Percentiles rank a stretch among this genome's conserved stretches.
phyloP scores from a whole-genome alignment of 129 eudicot genomes.

The Chrysanthemum seticuspe region DNA sequence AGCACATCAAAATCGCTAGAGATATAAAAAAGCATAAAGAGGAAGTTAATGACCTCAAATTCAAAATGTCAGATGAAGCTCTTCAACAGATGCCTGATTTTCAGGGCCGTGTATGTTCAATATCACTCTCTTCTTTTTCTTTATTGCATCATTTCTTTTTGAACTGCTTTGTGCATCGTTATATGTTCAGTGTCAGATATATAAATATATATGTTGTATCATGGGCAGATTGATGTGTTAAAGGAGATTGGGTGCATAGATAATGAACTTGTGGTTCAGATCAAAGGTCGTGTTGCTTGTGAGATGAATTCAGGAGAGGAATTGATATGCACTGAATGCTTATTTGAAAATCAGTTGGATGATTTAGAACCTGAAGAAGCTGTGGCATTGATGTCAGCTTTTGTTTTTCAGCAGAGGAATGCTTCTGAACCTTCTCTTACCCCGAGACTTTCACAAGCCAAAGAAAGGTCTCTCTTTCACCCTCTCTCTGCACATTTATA shows the following conservation, averaged over 20 bases:
- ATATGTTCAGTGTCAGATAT: background rate
- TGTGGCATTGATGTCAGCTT: conserved; percentile 95
- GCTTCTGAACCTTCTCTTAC: conserved; percentile 94
- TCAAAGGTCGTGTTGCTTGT: conserved; percentile 99
- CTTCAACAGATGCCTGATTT: conserved; percentile 98
- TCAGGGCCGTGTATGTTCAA: conserved; percentile 95
- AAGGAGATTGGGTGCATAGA: conserved; percentile 93
- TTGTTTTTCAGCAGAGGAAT: conserved; percentile 96
- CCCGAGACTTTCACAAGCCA: conserved; percentile 78
- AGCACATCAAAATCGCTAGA: conserved; percentile 68
- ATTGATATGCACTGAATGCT: conserved; percentile 95
- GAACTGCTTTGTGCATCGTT: background rate
- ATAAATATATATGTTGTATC: conserved; percentile 9
- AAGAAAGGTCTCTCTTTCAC: conserved; percentile 47
- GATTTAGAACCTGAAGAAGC: conserved; percentile 98
- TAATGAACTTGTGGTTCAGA: conserved; percentile 83
- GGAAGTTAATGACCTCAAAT: conserved; percentile 72
- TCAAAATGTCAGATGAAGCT: conserved; percentile 99
- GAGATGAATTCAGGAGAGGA: conserved; percentile 99
- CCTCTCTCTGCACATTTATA: background rate
- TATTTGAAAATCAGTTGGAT: conserved; percentile 94
- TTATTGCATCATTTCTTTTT: too few species aligned
- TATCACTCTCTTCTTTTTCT: background rate
- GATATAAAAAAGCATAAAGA: conserved; percentile 61
- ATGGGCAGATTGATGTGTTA: conserved; percentile 79